Evolutionary conservation across 2,329 filamentous ascomycete species (phyloP), one percentile per base, ranked within the genome.

Genomic region (Aureobasidium mangrovei): DNA sequence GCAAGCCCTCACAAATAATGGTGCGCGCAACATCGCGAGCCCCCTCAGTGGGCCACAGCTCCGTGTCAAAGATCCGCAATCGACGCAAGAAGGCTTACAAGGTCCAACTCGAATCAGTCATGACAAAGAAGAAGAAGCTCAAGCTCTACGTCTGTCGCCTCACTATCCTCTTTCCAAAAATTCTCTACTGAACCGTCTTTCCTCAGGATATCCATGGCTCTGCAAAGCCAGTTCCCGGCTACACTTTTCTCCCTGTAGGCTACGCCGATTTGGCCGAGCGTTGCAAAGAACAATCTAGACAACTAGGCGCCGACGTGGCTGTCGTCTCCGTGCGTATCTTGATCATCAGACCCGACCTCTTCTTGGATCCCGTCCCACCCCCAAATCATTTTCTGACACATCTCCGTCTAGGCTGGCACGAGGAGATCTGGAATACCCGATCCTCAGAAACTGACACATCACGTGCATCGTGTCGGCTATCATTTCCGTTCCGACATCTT

Each of bases 401-500:
- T 6, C 18, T 18, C 18, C 38, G 42, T 28, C 9, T 9, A 53
- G 36, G 51, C 31, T 53, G 49, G 44, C 28, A 42, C 33, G 18
- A 47, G 24, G 33, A 32, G 26, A 62, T 48, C 58, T 59, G 55
- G 43, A 46, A 61, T 18, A 57, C 54, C 4, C 10, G 57, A 65
- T 46, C 62, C 62, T 10, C 44, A 33, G 28, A 64, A 61, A 66
- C 69, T 84, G 2, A 80, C 79, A 2, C 75, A 81, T 61, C 79
- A 84, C 63, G 75, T 83, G 46, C 76, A 81, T 60, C 75, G 81
- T 39, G 76, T 83, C 58, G 82, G 82, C 12, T 80, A 81, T 63
- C 81, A 84, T 63, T 84, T 85, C 58, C 79, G 79, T 5, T 76
- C 76, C 56, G 69, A 75, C n/a, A 74, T 83, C 55, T 77, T 85